phyloP scores from a whole-genome alignment of 2,329 filamentous ascomycete species.

The Graphiopsis chlorocephala region DNA sequence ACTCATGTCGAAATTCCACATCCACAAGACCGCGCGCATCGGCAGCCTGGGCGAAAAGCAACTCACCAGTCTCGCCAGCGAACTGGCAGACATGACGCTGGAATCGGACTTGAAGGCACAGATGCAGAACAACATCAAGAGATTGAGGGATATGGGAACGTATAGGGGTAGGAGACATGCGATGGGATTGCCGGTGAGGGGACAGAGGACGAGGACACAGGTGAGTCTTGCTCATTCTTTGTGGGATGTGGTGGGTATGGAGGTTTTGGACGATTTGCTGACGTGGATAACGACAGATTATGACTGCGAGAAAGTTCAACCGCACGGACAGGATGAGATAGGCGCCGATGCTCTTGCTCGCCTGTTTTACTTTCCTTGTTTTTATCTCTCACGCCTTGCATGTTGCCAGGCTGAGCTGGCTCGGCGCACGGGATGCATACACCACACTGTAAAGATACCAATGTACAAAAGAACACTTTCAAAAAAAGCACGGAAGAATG shows the following conservation, averaged over 20 bases:
- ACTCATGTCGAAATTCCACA: conserved; percentile 84
- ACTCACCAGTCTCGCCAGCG: conserved; percentile 75
- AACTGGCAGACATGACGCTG: conserved; percentile 87
- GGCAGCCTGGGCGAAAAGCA: conserved; percentile 72
- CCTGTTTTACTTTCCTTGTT: neutral
- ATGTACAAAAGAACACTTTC: conserved; percentile 15
- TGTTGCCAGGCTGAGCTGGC: conserved; percentile 9
- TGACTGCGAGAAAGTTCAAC: conserved; percentile 59
- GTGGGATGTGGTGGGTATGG: neutral
- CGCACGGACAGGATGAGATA: conserved; percentile 52
- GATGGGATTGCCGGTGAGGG: conserved; percentile 85
- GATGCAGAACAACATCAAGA: conserved; percentile 78
- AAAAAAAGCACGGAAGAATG: neutral
- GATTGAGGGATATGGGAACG: conserved; percentile 85
- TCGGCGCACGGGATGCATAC: conserved; percentile 1
- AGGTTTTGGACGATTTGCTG: conserved; percentile 1
- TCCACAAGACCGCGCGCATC: conserved; percentile 79
- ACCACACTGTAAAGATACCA: conserved; percentile 19
- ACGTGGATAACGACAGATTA: conserved; percentile 45
- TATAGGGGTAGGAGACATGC: conserved; percentile 89
- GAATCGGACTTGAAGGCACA: conserved; percentile 81
- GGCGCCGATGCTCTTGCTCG: no score
- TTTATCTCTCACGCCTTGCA: conserved; percentile 13
- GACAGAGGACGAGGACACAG: conserved; percentile 82
- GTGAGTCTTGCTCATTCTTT: conserved; percentile 40